These are phyloP conservation scores for Entelexis sorbosivorans DNA, from an alignment of 1,139 yeast species.

Conservation along the genomic window DNA sequence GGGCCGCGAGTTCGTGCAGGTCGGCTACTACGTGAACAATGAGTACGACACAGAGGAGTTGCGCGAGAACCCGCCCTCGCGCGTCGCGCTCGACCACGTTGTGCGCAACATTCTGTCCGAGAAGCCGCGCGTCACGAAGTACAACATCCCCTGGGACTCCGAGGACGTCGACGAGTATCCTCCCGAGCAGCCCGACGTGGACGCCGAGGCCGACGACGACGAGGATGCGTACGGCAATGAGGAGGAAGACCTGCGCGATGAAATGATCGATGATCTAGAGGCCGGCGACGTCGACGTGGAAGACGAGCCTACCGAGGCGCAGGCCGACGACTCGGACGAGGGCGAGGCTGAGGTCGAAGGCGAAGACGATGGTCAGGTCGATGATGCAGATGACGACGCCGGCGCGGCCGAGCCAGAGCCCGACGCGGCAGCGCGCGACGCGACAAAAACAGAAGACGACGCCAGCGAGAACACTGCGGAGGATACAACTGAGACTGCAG, in stretches of 20 bases:
- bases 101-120: slow-evolving; percentile 91
- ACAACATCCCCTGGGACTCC: slow-evolving; percentile 82
- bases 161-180: slow-evolving; percentile 62
- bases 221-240: slow-evolving; percentile 33
- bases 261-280: slow-evolving; percentile 31
- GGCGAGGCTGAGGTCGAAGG: slow-evolving; percentile 8
- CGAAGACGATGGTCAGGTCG: slow-evolving; percentile 6
- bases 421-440: background rate
- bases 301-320: slow-evolving; percentile 27
- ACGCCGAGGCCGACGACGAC: slow-evolving; percentile 34
- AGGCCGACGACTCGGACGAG: slow-evolving; percentile 26
- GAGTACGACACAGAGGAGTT: slow-evolving; percentile 90
- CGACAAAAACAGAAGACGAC: background rate
- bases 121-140: slow-evolving; percentile 93
- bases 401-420: background rate
- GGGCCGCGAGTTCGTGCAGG: slow-evolving; percentile 89
- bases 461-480: background rate
- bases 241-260: slow-evolving; percentile 31
- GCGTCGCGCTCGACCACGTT: slow-evolving; percentile 88
- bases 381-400: slow-evolving; percentile 10
- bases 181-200: slow-evolving; percentile 58
- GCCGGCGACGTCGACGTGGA: slow-evolving; percentile 33
- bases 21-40: slow-evolving; percentile 93
- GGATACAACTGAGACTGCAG: too few species aligned
- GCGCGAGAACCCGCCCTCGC: slow-evolving; percentile 85